These are phyloP conservation scores for Gardenia jasminoides DNA, from an alignment of 257 asterid genomes.

Conservation along the genomic window DNA sequence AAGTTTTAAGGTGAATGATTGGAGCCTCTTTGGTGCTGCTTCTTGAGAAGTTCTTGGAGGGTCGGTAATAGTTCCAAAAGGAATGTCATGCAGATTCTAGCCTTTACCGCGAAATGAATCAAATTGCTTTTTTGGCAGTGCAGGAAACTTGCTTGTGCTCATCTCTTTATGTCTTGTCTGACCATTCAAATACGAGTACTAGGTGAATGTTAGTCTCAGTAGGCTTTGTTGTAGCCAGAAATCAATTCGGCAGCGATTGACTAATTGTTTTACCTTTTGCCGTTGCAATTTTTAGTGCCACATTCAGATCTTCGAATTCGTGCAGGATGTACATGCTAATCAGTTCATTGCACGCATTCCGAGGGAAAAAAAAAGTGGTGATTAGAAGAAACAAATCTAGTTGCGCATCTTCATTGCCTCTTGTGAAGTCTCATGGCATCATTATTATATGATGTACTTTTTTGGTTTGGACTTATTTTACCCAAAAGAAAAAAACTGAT, in stretches of 20 bases:
- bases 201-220: background rate
- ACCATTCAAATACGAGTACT: background rate
- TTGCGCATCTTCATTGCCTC: background rate
- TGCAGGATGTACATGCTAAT: background rate
- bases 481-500: too few species aligned
- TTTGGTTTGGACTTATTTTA: too few species aligned
- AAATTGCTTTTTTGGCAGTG: background rate
- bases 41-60: conserved; percentile 27
- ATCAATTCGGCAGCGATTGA: background rate
- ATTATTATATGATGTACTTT: too few species aligned
- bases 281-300: background rate
- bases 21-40: conserved; percentile 65
- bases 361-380: background rate
- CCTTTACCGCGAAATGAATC: background rate
- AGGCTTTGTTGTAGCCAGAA: background rate
- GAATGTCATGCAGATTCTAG: background rate
- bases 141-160: background rate
- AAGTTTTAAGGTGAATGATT: conserved; percentile 74
- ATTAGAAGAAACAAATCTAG: background rate
- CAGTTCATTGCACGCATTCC: background rate
- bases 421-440: background rate
- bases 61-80: background rate
- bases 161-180: background rate
- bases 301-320: background rate
- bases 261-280: background rate